Base-by-base conservation (phyloP, 345 rosid genomes). In the Linum tenue region DNA sequence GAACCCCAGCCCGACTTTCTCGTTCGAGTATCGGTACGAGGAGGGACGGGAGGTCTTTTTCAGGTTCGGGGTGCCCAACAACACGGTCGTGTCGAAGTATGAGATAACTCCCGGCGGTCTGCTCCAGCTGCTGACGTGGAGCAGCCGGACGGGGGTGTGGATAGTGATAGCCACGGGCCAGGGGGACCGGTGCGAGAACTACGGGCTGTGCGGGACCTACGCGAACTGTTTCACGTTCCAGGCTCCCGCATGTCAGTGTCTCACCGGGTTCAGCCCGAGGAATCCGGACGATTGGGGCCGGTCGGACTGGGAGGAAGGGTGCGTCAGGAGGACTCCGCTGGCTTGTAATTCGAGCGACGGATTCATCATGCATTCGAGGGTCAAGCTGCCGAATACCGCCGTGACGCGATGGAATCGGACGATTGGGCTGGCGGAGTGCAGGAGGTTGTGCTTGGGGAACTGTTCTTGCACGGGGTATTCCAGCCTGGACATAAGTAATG, bases 171-270 rank as follows among this genome's bases (percentile, higher is more conserved):
- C 59, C 37, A n/a, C 62, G 0, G 22, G 8, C 6, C 38, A 8
- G 41, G 16, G 7, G 4, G 69, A 73, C 58, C 43, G 64, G 17
- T 73, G 72, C 38, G 68, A 68, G 12, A 12, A 11, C 3, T 72
- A 72, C 63, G 70, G 63, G 3, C 16, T 38, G n/a, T 72, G 75
- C 55, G 76, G 72, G 5, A 60, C 60, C 38, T 50, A 73, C 14
- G 76, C 60, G 22, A 63, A 14, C 31, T 73, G 76, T 57, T 63
- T 57, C 38, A 72, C 56, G 5, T 43, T 62, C 5, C 62, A 43
- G 9, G 42, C 67, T 3, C 14, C 60, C 2, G 37, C 38, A 0
- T 57, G 60, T 37, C 36, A 9, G 3, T 57, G 60, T 12, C 8
- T 57, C 38, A 12, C 8, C 67, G 63, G 63, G 39, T 60, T 35